These are phyloP conservation scores for Ceratobasidium sp. DNA, from an alignment of 1,284 basidiomycete species.

Conservation along the genomic window DNA sequence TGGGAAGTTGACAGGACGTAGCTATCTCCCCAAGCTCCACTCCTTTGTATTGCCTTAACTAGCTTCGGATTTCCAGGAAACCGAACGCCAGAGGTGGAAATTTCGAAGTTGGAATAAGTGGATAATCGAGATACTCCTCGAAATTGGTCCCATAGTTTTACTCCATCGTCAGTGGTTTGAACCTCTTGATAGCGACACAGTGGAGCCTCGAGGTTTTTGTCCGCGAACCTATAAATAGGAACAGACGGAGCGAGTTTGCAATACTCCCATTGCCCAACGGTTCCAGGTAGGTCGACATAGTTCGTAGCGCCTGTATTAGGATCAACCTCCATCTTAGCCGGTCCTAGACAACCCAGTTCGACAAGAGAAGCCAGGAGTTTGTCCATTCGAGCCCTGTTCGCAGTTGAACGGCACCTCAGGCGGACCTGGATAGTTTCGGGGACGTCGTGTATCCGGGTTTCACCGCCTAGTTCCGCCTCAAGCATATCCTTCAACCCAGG, in stretches of 20 bases:
- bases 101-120: background rate
- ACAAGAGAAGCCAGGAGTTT: conserved; percentile 12
- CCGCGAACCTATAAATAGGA: conserved; percentile 45
- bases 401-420: conserved; percentile 18
- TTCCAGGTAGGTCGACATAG: background rate
- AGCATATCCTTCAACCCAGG: conserved; percentile 71
- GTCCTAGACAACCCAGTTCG: conserved; percentile 20
- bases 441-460: background rate
- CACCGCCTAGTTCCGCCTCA: conserved; percentile 53
- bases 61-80: conserved; percentile 23
- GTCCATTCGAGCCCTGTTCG: conserved; percentile 8
- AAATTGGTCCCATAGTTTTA: conserved; percentile 70
- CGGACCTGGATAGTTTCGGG: conserved; percentile 1
- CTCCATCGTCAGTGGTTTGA: conserved; percentile 58
- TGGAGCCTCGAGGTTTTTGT: conserved; percentile 62
- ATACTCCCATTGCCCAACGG: conserved; percentile 15
- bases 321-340: background rate
- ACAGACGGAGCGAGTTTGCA: conserved; percentile 31
- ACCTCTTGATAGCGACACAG: conserved; percentile 67
- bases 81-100: background rate
- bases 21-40: conserved; percentile 67
- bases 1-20: conserved; percentile 78
- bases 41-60: conserved; percentile 27
- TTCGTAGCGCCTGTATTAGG: background rate
- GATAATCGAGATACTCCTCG: conserved; percentile 60